Evolutionary conservation across 2,329 filamentous ascomycete species (phyloP).

Genomic region (Aspergillus sp.): DNA sequence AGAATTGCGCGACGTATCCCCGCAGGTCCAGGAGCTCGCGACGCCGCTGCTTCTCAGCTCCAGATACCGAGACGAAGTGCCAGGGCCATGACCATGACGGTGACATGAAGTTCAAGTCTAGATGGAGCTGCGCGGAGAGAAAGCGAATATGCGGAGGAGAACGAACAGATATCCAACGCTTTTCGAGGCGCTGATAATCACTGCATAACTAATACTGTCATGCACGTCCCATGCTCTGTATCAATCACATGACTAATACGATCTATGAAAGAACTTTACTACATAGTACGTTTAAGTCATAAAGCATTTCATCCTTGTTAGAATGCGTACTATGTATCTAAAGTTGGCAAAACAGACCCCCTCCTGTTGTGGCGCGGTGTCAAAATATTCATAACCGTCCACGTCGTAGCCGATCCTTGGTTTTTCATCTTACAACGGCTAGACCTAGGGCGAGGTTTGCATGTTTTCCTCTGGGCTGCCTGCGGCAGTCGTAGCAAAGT

Average conservation of each 20-base stretch:
- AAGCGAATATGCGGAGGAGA: background rate
- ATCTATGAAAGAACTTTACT: background rate
- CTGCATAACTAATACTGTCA: background rate
- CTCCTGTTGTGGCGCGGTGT: slow-evolving; percentile 7
- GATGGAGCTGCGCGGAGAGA: background rate
- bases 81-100: slow-evolving; percentile 37
- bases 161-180: background rate
- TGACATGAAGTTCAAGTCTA: background rate
- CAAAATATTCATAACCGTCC: slow-evolving; percentile 13
- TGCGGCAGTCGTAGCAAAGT: slow-evolving; percentile 88
- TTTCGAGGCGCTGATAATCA: background rate
- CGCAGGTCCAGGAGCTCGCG: slow-evolving; percentile 48
- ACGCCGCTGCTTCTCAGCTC: slow-evolving; percentile 43
- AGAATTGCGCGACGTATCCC: slow-evolving; percentile 49
- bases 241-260: background rate
- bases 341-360: slow-evolving; percentile 22
- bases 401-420: slow-evolving; percentile 9
- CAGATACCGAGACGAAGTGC: slow-evolving; percentile 45
- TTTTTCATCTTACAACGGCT: slow-evolving; percentile 5
- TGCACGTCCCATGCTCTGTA: background rate
- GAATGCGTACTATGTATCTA: slow-evolving; percentile 32
- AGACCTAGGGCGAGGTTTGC: slow-evolving; percentile 44
- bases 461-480: slow-evolving; percentile 47
- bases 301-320: slow-evolving; percentile 26
- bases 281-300: slow-evolving; percentile 25